Percentiles rank a stretch among this genome's conserved stretches.
Evolutionary conservation across 441 rosid species (phyloP).

Genomic region (Eutrema salsugineum): DNA sequence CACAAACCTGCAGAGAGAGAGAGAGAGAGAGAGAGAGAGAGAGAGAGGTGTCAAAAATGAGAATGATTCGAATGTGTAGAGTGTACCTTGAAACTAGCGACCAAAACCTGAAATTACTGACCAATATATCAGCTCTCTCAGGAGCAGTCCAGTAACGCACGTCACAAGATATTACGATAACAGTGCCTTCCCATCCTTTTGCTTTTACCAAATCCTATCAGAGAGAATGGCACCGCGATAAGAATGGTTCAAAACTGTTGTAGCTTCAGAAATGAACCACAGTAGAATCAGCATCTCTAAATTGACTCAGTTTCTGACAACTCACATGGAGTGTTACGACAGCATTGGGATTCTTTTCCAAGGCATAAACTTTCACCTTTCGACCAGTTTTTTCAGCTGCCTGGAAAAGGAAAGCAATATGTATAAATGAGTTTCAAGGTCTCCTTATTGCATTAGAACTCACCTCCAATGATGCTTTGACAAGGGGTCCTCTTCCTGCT

Average conservation of each 20-base stretch:
- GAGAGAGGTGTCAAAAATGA: not conserved
- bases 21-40: too few species aligned
- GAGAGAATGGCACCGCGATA: not conserved
- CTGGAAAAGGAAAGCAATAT: conserved; percentile 36
- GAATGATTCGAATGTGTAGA: not conserved
- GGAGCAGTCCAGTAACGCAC: conserved; percentile 91
- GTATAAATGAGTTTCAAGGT: not conserved
- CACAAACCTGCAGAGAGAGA: not conserved
- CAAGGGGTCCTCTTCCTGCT: conserved; percentile 95
- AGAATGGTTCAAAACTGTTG: not conserved
- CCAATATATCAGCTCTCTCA: too few species aligned
- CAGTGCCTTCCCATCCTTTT: conserved; percentile 69
- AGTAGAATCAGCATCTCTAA: not conserved
- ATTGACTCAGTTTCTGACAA: conserved; percentile 3
- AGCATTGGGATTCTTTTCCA: conserved; percentile 41
- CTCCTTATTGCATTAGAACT: conserved; percentile 2
- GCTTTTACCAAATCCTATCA: not conserved
- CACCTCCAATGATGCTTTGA: conserved; percentile 82
- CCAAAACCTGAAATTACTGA: conserved; percentile 16
- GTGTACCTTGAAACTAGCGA: not conserved
- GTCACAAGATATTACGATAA: conserved; percentile 84
- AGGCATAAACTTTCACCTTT: conserved; percentile 71
- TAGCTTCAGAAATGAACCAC: not conserved
- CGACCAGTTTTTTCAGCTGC: conserved; percentile 88
- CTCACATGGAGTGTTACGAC: conserved; percentile 85